Conservation (phyloP, 441 rosid species). For the Adansonia grandidieri region DNA sequence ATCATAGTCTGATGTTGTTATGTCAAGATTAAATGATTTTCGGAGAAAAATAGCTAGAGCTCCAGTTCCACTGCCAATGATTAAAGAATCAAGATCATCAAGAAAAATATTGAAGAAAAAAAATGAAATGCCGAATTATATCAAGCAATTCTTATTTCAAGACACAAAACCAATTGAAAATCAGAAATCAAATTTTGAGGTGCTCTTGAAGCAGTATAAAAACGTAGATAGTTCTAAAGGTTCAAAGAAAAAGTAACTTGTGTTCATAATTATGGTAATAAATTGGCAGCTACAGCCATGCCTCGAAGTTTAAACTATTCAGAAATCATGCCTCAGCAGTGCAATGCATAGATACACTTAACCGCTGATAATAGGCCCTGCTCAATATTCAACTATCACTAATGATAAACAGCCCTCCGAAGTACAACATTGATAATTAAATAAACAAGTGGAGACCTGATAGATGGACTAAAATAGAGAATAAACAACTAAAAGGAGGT, state of each 20-base stretch:
- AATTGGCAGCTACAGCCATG: neutral
- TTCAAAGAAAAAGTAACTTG: neutral
- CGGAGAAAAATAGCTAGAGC: conserved; percentile 86
- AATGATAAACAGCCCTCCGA: neutral
- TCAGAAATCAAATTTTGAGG: neutral
- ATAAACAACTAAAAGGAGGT: neutral
- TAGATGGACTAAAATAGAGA: neutral
- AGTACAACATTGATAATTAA: neutral
- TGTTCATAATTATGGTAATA: neutral
- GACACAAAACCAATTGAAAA: neutral
- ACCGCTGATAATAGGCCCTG: neutral
- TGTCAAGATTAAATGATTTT: conserved; percentile 64
- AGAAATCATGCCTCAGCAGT: neutral
- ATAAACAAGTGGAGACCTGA: neutral
- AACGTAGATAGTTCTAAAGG: neutral
- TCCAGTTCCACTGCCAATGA: conserved; percentile 79
- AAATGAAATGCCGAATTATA: neutral
- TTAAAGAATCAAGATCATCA: conserved; percentile 12
- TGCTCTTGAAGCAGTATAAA: neutral
- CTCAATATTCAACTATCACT: neutral
- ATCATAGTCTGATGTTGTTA: conserved; percentile 83
- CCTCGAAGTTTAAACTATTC: neutral
- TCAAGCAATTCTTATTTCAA: neutral
- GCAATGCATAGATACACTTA: neutral
- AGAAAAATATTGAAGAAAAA: conserved; percentile 17